Evolutionary conservation across 208 protist genomes (phyloP).

Genomic region (Endotrypanum monterogeii): DNA sequence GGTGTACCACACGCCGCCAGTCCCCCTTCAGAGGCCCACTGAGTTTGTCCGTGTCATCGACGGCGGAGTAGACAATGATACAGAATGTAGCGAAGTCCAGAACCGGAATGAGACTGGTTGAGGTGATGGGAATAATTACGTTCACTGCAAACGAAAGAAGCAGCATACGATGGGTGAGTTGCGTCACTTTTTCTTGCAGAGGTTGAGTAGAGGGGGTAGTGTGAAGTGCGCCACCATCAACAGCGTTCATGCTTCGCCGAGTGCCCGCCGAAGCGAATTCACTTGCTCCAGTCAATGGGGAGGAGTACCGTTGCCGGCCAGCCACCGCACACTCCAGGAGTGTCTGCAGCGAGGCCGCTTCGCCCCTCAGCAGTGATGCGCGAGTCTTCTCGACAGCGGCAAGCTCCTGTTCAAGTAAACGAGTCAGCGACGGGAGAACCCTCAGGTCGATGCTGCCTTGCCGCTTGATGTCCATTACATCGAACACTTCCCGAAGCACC

Average conservation of each 20-base stretch:
- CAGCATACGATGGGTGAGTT: constrained; percentile 25
- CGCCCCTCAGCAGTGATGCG: constrained; percentile 1
- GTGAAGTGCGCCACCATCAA: background rate
- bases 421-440: constrained; percentile 39
- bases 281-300: constrained; percentile 2
- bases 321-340: constrained; percentile 12
- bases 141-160: constrained; percentile 65
- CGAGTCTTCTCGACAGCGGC: constrained; percentile 23
- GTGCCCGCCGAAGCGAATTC: background rate
- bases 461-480: constrained; percentile 57
- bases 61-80: constrained; percentile 57
- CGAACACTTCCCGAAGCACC: constrained; percentile 65
- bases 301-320: constrained; percentile 12
- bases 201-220: background rate
- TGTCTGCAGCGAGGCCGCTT: constrained; percentile 4
- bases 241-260: background rate
- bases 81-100: constrained; percentile 68
- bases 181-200: constrained; percentile 4
- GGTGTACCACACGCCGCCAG: constrained; percentile 50
- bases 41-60: constrained; percentile 23
- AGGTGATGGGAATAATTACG: constrained; percentile 56
- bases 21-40: constrained; percentile 23
- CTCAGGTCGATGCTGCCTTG: constrained; percentile 33
- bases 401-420: constrained; percentile 60
- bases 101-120: constrained; percentile 40